phyloP scores from a whole-genome alignment of 2,329 filamentous ascomycete species.

The Colletotrichum navitas region DNA sequence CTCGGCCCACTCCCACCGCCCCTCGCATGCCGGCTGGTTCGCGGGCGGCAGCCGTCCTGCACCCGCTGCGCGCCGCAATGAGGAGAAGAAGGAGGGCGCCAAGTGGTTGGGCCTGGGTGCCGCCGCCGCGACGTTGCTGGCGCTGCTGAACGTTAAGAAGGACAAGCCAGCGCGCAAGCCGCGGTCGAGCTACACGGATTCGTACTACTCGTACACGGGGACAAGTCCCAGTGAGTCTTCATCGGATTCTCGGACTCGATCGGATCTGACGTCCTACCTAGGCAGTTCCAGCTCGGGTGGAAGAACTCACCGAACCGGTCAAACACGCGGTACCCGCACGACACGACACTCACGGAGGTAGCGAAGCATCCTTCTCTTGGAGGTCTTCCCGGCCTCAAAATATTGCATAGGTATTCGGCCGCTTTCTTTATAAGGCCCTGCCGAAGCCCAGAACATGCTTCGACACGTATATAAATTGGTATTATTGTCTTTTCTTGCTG shows the following conservation, averaged over 20 bases:
- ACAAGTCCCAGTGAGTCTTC: constrained; percentile 64
- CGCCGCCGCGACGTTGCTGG: constrained; percentile 63
- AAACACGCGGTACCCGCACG: constrained; percentile 39
- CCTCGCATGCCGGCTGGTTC: constrained; percentile 69
- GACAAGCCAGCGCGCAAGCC: constrained; percentile 60
- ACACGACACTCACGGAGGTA: constrained; percentile 51
- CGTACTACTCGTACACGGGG: constrained; percentile 66
- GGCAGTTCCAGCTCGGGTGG: constrained; percentile 62
- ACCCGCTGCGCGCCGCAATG: constrained; percentile 56
- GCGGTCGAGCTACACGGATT: constrained; percentile 64
- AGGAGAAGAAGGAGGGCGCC: constrained; percentile 63
- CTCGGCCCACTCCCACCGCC: constrained; percentile 61
- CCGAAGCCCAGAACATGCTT: constrained; percentile 19
- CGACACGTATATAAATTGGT: constrained; percentile 37
- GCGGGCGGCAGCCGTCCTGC: constrained; percentile 56
- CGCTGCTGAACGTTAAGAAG: constrained; percentile 66
- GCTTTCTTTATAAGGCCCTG: background rate
- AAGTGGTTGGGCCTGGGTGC: constrained; percentile 68
- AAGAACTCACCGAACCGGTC: constrained; percentile 51
- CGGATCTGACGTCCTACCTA: constrained; percentile 46
- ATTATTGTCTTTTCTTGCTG: constrained; percentile 7
- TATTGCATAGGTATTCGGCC: constrained; percentile 14
- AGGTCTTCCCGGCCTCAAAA: constrained; percentile 5
- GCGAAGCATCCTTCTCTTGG: background rate
- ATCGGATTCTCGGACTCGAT: constrained; percentile 40